Evolutionary conservation across 202 grass and related monocot genomes (phyloP), one percentile per base, ranked within the genome.

Genomic region (Carex sylvatica): DNA sequence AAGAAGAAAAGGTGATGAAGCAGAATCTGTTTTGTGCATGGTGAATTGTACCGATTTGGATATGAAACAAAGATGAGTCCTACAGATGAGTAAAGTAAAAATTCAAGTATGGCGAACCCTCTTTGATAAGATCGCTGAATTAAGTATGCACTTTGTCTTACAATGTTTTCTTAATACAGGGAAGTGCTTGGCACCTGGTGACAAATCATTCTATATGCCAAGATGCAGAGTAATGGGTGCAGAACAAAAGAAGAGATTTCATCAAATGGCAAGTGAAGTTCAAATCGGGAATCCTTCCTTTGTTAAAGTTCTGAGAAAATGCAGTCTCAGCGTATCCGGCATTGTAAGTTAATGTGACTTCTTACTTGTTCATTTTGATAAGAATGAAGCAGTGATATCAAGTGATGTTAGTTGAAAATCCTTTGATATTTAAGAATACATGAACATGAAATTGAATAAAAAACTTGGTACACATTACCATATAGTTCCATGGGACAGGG

Each of bases 201-300:
- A 70, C 36, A 70, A 70, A 18, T 38, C 65, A 16, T 38, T 15
- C 36, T 70, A 70, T 40, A 38, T 35, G 12, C 65, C 26, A n/a
- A 13, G 16, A 15, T 28, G 2, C 15, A 14, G 1, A 18, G 28
- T 70, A 14, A 14, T 70, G 26, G 28, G 36, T n/a, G 65, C 5
- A 70, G 65, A 70, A 35, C 28, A 70, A 70, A 70, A 70, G 30
- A 70, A 31, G 28, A 70, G 36, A 70, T 31, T 40, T n/a, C 14
- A 70, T 18, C 26, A 35, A 6, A 16, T 70, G 23, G 65, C 30
- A n/a, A 40, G 65, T 23, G 31, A 70, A 38, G 65, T 70, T 70
- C 26, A 70, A 70, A 7, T 35, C 7, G 65, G 65, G 18, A 70
- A 70, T 70, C 65, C 65, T 31, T 70, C 65, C 36, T 70, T 70